Evolutionary conservation across 176 grass and related monocot species (phyloP), one percentile per base, ranked within the genome.

Genomic region (Dendrocalamus sinicus): DNA sequence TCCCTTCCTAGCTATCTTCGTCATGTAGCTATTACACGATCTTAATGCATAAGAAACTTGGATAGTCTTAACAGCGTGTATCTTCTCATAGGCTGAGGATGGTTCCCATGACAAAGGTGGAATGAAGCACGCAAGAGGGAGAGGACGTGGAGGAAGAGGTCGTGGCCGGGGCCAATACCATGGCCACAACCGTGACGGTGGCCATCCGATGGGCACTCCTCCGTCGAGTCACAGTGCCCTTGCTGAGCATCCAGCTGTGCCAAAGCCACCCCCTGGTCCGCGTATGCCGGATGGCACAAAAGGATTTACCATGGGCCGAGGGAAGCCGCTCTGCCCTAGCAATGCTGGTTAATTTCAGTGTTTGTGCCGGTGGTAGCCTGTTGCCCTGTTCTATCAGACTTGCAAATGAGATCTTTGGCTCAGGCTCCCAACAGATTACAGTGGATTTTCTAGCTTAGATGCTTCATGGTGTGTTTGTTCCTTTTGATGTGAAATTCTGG

Each of bases 241-340:
- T n/a, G 54, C 45, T 35, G 95, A 98, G 78, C 93, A 94, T 55
- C 70, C 70, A 30, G 75, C 22, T 20, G 79, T 90, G 32, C 69
- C 74, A 2, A 98, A 95, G 76, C 96, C 89, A 2, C 96, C 96
- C 35, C 96, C 93, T 23, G 96, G 93, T 7, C 96, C 96, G 32
- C 96, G 93, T 66, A 98, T 98, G 96, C 93, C 96, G 2, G 96
- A 98, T 80, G 96, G 96, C 85, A 98, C 96, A 22, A 95, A 58
- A 86, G 96, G 96, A 54, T 98, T 98, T 81, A 83, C 93, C 19
- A 87, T 98, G 87, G 96, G 96, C 69, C 79, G 96, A 20, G 96
- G 96, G 63, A 98, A 95, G 78, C 91, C 71, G 0, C 47, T 91
- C 23, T 72, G 26, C 47, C 52, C 86, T 58, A 77, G n/a, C 80